These are phyloP conservation scores for Fusarium veterinarium DNA, from an alignment of 2,329 filamentous ascomycete species.

Conservation along the genomic window DNA sequence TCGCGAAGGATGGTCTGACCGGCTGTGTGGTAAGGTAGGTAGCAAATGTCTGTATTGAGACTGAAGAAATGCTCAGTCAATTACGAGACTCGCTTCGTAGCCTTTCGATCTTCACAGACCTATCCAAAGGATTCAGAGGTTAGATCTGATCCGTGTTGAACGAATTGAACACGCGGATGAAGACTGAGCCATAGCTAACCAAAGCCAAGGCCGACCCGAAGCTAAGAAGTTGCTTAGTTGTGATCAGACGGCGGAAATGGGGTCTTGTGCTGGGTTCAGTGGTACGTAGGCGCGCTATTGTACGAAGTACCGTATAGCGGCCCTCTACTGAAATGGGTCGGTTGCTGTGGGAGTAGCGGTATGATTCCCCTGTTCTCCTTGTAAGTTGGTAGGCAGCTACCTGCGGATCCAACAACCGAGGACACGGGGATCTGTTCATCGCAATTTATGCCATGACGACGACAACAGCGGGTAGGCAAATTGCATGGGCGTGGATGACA, in stretches of 20 bases:
- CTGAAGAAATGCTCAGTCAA: neutral
- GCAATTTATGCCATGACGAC: constrained; percentile 40
- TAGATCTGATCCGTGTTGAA: neutral
- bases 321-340: neutral
- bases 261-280: constrained; percentile 4
- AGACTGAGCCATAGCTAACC: neutral
- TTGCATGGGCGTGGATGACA: constrained; percentile 13
- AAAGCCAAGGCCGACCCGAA: neutral
- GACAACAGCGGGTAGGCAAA: constrained; percentile 16
- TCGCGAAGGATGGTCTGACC: neutral
- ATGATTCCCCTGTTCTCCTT: neutral
- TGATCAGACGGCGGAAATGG: constrained; percentile 20
- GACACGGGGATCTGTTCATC: constrained; percentile 34
- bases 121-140: neutral
- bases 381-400: neutral
- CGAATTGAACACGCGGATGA: neutral
- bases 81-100: constrained; percentile 9
- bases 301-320: constrained; percentile 5
- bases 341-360: constrained; percentile 27
- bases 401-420: constrained; percentile 13
- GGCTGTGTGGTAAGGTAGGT: neutral
- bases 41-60: neutral
- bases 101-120: neutral
- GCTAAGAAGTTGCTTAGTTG: constrained; percentile 7
- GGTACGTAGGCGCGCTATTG: constrained; percentile 5